A percentile compares a stretch with the other conserved stretches of the same genome.
Conservation (phyloP, 306 rosid genomes). For the Cicer bijugum region DNA sequence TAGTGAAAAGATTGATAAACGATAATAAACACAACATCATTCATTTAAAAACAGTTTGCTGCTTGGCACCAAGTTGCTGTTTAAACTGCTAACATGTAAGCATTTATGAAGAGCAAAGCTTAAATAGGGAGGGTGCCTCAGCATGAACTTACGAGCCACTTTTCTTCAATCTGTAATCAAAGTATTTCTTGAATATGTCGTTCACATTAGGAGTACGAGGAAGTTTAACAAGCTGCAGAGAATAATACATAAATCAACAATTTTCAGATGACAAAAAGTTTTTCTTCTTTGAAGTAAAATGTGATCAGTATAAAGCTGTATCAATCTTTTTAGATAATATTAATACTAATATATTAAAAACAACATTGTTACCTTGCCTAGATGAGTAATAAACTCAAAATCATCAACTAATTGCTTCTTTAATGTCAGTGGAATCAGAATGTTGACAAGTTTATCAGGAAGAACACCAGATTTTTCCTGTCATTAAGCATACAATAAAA, state of each 20-base stretch:
- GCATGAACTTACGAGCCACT: conserved; percentile 71
- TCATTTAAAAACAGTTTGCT: conserved; percentile 2
- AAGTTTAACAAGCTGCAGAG: conserved; percentile 87
- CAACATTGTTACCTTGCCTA: conserved; percentile 72
- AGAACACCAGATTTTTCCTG: conserved; percentile 52
- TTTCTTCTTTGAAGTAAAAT: conserved; percentile 16
- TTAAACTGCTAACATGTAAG: conserved; percentile 20
- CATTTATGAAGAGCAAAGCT: conserved; percentile 17
- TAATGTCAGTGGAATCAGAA: conserved; percentile 69
- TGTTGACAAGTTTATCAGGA: conserved; percentile 63
- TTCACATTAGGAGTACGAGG: conserved; percentile 85
- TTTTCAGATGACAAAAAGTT: conserved; percentile 31
- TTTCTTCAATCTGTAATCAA: conserved; percentile 66
- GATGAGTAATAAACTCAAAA: conserved; percentile 72
- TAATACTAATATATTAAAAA: conserved; percentile 10
- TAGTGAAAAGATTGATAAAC: conserved; percentile 7
- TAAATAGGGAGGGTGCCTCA: conserved; percentile 34
- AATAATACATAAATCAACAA: conserved; percentile 39
- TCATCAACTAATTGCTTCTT: conserved; percentile 90
- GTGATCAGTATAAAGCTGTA: conserved; percentile 4
- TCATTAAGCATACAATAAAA: conserved; percentile 36
- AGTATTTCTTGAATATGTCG: conserved; percentile 71
- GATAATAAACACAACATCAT: conserved; percentile 16
- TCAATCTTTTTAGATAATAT: conserved; percentile 24
- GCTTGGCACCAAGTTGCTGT: conserved; percentile 6